Evolutionary conservation across 192 early-diverging fungal species (phyloP).

Genomic region (Phlyctochytrium arcticum): DNA sequence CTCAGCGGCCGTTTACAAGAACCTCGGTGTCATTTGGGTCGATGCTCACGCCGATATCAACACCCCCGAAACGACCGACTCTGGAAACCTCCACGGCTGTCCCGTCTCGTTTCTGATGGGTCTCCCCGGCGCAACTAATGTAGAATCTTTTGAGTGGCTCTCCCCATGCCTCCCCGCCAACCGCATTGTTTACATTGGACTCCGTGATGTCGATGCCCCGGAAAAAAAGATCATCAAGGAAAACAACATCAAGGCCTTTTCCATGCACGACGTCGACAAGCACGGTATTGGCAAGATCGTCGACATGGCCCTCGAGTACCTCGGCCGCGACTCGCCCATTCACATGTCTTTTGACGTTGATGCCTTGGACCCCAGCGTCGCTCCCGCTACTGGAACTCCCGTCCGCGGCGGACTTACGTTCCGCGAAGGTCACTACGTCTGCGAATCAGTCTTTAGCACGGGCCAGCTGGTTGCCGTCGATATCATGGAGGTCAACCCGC

Average conservation of each 20-base stretch:
- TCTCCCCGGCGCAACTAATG: conserved; percentile 52
- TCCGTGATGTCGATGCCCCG: conserved; percentile 86
- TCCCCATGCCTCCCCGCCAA: conserved; percentile 67
- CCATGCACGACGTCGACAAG: conserved; percentile 94
- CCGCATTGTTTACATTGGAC: conserved; percentile 90
- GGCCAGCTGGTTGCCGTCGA: conserved; percentile 86
- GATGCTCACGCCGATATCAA: conserved; percentile 88
- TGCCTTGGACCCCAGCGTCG: conserved; percentile 89
- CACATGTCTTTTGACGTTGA: conserved; percentile 95
- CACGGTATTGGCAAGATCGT: conserved; percentile 90
- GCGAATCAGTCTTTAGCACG: conserved; percentile 85
- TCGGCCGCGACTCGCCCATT: conserved; percentile 71
- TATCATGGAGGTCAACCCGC: conserved; percentile 93
- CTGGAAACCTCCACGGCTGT: conserved; percentile 95
- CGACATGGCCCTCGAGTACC: conserved; percentile 87
- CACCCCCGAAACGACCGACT: conserved; percentile 79
- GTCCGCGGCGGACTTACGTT: conserved; percentile 93
- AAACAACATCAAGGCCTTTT: conserved; percentile 86
- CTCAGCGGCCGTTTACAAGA: conserved; percentile 66
- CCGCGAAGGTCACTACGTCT: conserved; percentile 96
- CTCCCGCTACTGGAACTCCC: conserved; percentile 92
- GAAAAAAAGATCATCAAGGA: conserved; percentile 84
- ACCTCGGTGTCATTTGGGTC: conserved; percentile 89
- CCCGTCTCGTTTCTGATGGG: conserved; percentile 87
- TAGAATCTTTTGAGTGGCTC: conserved; percentile 74